A percentile compares a stretch with the other conserved stretches of the same genome.
Conservation (phyloP, 371 early-diverging fungal genomes). For the Capillidium heterosporum region DNA sequence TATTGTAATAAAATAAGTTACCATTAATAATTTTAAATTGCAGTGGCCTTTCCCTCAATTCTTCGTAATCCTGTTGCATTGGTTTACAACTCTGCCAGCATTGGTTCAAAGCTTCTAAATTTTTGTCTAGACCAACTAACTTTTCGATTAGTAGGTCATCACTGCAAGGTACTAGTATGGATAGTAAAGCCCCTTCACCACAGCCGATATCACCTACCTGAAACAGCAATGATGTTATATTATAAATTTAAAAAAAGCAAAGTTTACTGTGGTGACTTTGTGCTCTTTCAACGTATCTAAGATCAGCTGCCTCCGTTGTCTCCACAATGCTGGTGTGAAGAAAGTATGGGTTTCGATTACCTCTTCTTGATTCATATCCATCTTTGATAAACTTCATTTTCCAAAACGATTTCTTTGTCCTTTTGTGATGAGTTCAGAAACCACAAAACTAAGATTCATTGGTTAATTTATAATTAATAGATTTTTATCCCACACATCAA, state of each 20-base stretch:
- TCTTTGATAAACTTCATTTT: no score
- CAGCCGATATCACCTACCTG: conserved; percentile 56
- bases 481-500: no score
- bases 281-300: conserved; percentile 18
- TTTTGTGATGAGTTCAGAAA: no score
- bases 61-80: conserved; percentile 20
- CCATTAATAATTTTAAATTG: conserved; percentile 33
- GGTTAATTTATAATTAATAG: no score
- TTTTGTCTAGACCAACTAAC: conserved; percentile 41
- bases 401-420: no score
- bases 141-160: conserved; percentile 22
- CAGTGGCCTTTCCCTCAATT: conserved; percentile 23
- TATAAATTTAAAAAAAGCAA: background rate
- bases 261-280: conserved; percentile 17
- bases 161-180: conserved; percentile 25
- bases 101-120: conserved; percentile 15
- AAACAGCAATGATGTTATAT: background rate
- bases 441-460: no score
- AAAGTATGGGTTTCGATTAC: background rate
- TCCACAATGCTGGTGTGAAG: conserved; percentile 43
- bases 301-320: conserved; percentile 36
- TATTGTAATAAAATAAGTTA: conserved; percentile 8
- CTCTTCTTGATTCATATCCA: background rate
- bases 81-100: conserved; percentile 31
- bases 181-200: conserved; percentile 43